Evolutionary conservation across 2,329 filamentous ascomycete species (phyloP).

Genomic region (Elsinoe necatrix): DNA sequence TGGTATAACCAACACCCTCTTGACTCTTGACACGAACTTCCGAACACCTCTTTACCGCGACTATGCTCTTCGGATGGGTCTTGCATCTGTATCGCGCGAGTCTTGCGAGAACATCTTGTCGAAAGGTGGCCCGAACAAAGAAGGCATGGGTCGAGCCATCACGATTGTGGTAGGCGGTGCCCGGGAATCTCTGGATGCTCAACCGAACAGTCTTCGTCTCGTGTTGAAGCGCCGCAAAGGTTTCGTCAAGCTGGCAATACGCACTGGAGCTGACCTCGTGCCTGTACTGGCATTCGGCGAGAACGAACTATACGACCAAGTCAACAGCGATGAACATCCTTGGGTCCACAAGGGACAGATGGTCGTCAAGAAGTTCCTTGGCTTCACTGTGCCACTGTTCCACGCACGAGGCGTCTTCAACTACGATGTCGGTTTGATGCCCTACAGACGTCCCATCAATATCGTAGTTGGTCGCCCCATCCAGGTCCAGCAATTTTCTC

Average conservation of each 20-base stretch:
- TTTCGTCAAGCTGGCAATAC: constrained; percentile 87
- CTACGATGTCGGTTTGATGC: constrained; percentile 94
- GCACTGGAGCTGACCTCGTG: constrained; percentile 86
- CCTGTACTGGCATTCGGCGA: constrained; percentile 90
- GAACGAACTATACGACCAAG: constrained; percentile 90
- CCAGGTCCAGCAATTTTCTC: constrained; percentile 52
- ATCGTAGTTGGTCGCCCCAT: constrained; percentile 83
- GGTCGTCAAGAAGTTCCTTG: constrained; percentile 73
- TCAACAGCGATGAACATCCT: constrained; percentile 68
- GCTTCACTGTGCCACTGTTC: constrained; percentile 85
- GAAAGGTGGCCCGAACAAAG: constrained; percentile 64
- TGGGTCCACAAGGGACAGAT: constrained; percentile 74
- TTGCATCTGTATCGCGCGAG: constrained; percentile 82
- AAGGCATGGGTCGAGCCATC: constrained; percentile 90
- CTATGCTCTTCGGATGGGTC: constrained; percentile 80
- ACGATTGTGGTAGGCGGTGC: constrained; percentile 94
- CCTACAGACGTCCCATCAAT: constrained; percentile 79
- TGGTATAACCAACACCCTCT: constrained; percentile 84
- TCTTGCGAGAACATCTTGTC: constrained; percentile 83
- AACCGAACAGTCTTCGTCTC: constrained; percentile 66
- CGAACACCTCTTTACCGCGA: constrained; percentile 88
- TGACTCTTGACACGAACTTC: constrained; percentile 95
- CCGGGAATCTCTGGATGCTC: constrained; percentile 80
- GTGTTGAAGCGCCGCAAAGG: constrained; percentile 79
- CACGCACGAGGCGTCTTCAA: constrained; percentile 88